Evolutionary conservation across 2,329 filamentous ascomycete genomes (phyloP).

Genomic region (Leptographium lundbergii): DNA sequence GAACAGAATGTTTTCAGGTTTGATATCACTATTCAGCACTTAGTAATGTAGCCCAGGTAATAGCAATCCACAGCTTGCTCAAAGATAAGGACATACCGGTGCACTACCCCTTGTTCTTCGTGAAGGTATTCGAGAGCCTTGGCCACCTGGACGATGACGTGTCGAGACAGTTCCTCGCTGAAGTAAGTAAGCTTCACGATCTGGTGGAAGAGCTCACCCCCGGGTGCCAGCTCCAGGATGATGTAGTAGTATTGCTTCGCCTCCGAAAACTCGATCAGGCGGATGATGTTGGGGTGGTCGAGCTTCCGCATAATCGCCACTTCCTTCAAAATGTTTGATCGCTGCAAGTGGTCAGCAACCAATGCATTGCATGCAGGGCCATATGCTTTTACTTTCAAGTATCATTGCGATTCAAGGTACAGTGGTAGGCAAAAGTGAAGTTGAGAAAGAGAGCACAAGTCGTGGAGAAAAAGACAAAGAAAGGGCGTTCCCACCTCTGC

Average conservation of each 20-base stretch:
- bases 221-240: constrained; percentile 84
- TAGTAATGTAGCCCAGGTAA: constrained; percentile 9
- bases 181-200: constrained; percentile 98
- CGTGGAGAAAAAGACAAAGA: constrained; percentile 15
- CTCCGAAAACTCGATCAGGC: constrained; percentile 86
- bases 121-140: constrained; percentile 88
- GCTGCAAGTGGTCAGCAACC: constrained; percentile 35
- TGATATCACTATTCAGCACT: constrained; percentile 65
- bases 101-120: constrained; percentile 88
- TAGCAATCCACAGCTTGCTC: not conserved
- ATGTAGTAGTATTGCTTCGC: constrained; percentile 96
- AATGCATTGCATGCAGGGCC: constrained; percentile 7
- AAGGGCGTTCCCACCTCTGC: constrained; percentile 70
- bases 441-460: constrained; percentile 13
- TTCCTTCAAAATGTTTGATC: constrained; percentile 95
- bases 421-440: not conserved
- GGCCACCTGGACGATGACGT: constrained; percentile 93
- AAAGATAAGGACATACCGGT: constrained; percentile 55
- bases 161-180: constrained; percentile 85
- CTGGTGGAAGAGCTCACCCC: constrained; percentile 95
- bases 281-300: constrained; percentile 92
- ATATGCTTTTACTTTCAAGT: not conserved
- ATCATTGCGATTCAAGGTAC: not conserved
- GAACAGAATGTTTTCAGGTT: constrained; percentile 94
- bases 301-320: constrained; percentile 97